These are phyloP conservation scores for Aspergillus affinis DNA, from an alignment of 495 filamentous ascomycete species.

Conservation along the genomic window DNA sequence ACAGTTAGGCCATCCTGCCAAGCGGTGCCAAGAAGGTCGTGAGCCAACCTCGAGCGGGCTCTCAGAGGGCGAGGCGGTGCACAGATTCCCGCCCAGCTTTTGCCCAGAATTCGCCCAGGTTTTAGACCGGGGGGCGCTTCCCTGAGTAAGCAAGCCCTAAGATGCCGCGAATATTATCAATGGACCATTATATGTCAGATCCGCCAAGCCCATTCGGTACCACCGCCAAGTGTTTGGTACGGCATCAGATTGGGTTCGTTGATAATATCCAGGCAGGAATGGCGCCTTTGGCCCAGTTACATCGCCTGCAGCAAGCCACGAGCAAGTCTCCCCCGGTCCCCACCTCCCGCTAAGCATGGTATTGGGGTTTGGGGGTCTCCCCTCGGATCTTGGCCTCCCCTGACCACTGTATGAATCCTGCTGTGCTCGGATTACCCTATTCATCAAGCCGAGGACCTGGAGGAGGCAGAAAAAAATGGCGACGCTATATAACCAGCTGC, in stretches of 20 bases:
- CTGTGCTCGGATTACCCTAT: constrained; percentile 26
- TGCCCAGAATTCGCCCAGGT: background rate
- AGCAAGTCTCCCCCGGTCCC: constrained; percentile 9
- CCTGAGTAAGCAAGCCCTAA: background rate
- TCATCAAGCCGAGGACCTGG: constrained; percentile 20
- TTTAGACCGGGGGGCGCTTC: background rate
- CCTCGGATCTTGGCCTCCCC: constrained; percentile 25
- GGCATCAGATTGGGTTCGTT: constrained; percentile 3
- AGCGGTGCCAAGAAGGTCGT: background rate
- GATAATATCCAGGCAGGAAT: constrained; percentile 5
- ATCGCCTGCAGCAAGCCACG: constrained; percentile 12
- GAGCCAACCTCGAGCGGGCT: background rate
- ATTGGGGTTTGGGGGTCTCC: constrained; percentile 4
- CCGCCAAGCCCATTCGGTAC: constrained; percentile 18
- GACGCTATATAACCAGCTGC: constrained; percentile 25
- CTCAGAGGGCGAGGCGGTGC: background rate
- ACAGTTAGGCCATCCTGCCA: background rate
- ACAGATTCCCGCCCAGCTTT: background rate
- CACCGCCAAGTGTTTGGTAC: constrained; percentile 15
- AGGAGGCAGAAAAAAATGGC: background rate
- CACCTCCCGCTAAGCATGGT: constrained; percentile 17
- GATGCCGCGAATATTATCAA: background rate
- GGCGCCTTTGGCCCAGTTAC: constrained; percentile 16
- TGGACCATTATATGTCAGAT: background rate
- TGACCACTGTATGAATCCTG: constrained; percentile 9